Percentiles rank a stretch among this genome's conserved stretches.
Conservation (phyloP, 148 eudicot genomes). For the Rhododendron simsii region DNA sequence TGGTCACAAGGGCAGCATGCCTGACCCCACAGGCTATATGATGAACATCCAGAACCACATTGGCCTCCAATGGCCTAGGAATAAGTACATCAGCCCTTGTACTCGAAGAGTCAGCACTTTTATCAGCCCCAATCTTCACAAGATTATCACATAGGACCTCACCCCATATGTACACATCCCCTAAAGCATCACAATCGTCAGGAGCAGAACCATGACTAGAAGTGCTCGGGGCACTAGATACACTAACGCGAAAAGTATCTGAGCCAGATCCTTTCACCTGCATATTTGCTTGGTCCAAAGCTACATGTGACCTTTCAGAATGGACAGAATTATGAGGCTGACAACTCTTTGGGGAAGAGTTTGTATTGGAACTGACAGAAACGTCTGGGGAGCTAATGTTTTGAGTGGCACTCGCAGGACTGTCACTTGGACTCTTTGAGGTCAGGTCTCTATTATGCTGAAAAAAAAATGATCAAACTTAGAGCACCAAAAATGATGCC, state of each 20-base stretch:
- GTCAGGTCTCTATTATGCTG: slow-evolving; percentile 78
- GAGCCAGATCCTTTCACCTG: slow-evolving; percentile 73
- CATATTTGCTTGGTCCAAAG: slow-evolving; percentile 75
- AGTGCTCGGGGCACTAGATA: slow-evolving; percentile 94
- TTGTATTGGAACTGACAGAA: slow-evolving; percentile 43
- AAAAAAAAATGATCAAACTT: slow-evolving; percentile 16
- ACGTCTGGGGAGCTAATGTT: slow-evolving; percentile 71
- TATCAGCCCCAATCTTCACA: slow-evolving; percentile 45
- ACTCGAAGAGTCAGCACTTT: slow-evolving; percentile 33
- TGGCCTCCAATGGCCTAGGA: slow-evolving; percentile 80
- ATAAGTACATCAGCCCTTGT: slow-evolving; percentile 69
- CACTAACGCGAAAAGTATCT: slow-evolving; percentile 84
- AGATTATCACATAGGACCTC: slow-evolving; percentile 70
- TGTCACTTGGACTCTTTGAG: slow-evolving; percentile 75
- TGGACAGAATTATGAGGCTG: slow-evolving; percentile 38
- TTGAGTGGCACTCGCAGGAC: slow-evolving; percentile 55
- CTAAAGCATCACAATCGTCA: slow-evolving; percentile 91
- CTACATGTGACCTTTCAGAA: slow-evolving; percentile 65
- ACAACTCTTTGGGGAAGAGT: slow-evolving; percentile 52
- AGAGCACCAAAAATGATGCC: neutral
- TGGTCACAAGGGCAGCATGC: slow-evolving; percentile 83
- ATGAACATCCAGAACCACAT: slow-evolving; percentile 81
- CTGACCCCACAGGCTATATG: slow-evolving; percentile 83
- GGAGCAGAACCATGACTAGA: slow-evolving; percentile 93
- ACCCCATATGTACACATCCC: slow-evolving; percentile 97